A percentile compares a stretch with the other conserved stretches of the same genome.
Evolutionary conservation across 73 alveolate genomes (phyloP).

Genomic region (Paramecium pentaurelia): DNA sequence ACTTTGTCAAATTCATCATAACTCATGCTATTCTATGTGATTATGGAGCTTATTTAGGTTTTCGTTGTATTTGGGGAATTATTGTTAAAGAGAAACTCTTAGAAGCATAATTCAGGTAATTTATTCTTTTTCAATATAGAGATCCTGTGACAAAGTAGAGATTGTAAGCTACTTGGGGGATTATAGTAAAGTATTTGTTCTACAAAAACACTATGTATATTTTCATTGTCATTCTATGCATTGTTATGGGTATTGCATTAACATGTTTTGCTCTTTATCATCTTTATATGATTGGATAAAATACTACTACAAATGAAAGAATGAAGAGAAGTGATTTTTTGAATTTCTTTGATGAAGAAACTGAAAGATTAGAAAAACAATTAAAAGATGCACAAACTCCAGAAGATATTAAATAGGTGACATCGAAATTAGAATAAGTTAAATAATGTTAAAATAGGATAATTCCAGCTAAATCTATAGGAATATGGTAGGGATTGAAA

Average conservation of each 20-base stretch:
- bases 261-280: constrained; percentile 53
- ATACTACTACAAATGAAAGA: constrained; percentile 60
- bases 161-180: constrained; percentile 36
- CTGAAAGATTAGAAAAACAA: neutral
- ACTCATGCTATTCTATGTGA: constrained; percentile 48
- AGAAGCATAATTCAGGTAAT: constrained; percentile 26
- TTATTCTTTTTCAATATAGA: neutral
- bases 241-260: constrained; percentile 57
- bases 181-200: constrained; percentile 21
- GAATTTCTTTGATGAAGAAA: constrained; percentile 45
- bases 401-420: neutral
- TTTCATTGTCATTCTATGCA: constrained; percentile 54
- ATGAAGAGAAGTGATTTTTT: constrained; percentile 62
- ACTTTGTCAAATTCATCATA: constrained; percentile 40
- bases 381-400: neutral
- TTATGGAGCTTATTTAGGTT: constrained; percentile 58
- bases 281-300: constrained; percentile 40
- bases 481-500: constrained; percentile 25
- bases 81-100: neutral
- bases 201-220: constrained; percentile 53
- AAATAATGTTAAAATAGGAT: neutral
- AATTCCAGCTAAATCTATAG: neutral
- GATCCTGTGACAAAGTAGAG: constrained; percentile 33
- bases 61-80: constrained; percentile 47
- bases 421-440: neutral